Evolutionary conservation across 2,329 filamentous ascomycete species (phyloP), one percentile per base, ranked within the genome.

Genomic region (Fusarium fujikuroi): DNA sequence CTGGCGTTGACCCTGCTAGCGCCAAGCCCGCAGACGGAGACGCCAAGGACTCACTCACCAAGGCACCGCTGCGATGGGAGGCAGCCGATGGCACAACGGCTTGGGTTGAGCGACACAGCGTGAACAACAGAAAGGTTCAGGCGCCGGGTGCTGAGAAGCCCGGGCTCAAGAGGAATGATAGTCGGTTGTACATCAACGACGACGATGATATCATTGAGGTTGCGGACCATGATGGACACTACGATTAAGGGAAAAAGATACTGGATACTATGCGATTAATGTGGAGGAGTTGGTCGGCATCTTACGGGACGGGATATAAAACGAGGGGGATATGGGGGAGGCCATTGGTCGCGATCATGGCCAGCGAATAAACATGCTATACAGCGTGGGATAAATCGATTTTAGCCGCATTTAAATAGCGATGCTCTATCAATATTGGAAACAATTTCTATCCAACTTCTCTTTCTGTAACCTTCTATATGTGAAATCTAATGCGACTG

Each of bases 31-130:
- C 76, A 23, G 32, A 72, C 36, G 50, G 36, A 15, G 70, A 62
- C 7, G 36, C 44, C 59, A 59, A 66, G 56, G 65, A 57, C 25
- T 74, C 62, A 34, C 76, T 63, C 34, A 63, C 39, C 34, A 75
- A 73, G 58, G 54, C 80, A 62, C 82, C 81, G 9, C 50, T 80
- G 50, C 73, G 81, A 60, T 83, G 82, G 82, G 77, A 81, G 23
- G 77, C 79, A 23, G 72, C 80, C 11, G 81, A 83, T 28, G 82
- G 82, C 9, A 72, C 75, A 46, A 71, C 79, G 15, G 82, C 79
- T 60, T 83, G 82, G 82, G 82, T 83, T 36, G 82, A 83, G 77
- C 66, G 74, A 43, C 82, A 83, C 58, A 69, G 62, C 19, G 77
- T 83, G 25, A 74, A 70, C 25, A 68, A 63, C 25, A 69, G 69